These are phyloP conservation scores for Lentithecium fluviatile DNA, from an alignment of 495 filamentous ascomycete species.

Conservation along the genomic window DNA sequence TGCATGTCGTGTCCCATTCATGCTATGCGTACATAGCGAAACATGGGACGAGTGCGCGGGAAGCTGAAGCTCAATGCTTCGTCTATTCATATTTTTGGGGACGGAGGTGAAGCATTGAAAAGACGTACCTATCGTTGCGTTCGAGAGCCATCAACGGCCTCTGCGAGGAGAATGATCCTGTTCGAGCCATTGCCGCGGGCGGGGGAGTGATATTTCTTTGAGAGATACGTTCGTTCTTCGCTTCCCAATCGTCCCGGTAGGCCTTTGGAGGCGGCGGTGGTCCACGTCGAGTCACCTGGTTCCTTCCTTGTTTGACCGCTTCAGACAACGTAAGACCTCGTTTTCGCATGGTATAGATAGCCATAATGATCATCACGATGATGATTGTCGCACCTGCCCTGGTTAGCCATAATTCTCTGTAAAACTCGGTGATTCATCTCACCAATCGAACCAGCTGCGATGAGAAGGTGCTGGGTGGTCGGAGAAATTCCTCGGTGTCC, in stretches of 20 bases:
- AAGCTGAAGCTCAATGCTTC: no score
- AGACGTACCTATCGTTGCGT: slow-evolving; percentile 27
- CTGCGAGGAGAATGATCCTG: slow-evolving; percentile 29
- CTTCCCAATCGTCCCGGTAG: not conserved
- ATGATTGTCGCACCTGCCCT: slow-evolving; percentile 31
- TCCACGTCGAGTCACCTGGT: slow-evolving; percentile 22
- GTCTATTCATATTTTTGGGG: not conserved
- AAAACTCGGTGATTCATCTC: not conserved
- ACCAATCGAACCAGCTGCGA: slow-evolving; percentile 38
- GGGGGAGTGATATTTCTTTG: slow-evolving; percentile 19
- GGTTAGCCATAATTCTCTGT: slow-evolving; percentile 5
- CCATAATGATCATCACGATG: slow-evolving; percentile 29
- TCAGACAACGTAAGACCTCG: slow-evolving; percentile 25
- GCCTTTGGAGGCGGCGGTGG: slow-evolving; percentile 21
- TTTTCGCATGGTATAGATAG: slow-evolving; percentile 35
- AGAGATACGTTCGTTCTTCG: slow-evolving; percentile 16
- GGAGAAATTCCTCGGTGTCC: slow-evolving; percentile 21
- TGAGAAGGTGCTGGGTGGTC: slow-evolving; percentile 33
- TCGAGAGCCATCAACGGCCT: slow-evolving; percentile 26
- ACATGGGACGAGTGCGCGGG: no score
- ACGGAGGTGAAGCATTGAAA: not conserved
- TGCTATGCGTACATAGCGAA: not conserved
- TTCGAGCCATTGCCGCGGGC: slow-evolving; percentile 13
- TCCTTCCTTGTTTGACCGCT: slow-evolving; percentile 20
- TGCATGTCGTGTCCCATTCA: no score